Evolutionary conservation across 2,329 filamentous ascomycete genomes (phyloP).

Genomic region (Colletotrichum sp.): DNA sequence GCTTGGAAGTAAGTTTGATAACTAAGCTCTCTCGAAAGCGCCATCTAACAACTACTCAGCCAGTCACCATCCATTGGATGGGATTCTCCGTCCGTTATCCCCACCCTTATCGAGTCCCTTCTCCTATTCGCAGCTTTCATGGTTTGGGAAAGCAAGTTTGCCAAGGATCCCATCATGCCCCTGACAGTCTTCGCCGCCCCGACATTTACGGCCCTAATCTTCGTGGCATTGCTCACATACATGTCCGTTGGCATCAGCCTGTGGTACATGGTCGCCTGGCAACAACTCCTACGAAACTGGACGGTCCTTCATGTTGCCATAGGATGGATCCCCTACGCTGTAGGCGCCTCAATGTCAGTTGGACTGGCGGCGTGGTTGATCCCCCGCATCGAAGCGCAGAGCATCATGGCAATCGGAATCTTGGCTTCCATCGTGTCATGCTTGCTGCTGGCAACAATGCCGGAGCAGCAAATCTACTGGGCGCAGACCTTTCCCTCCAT

Average conservation of each 20-base stretch:
- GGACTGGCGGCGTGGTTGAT: neutral
- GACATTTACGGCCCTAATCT: neutral
- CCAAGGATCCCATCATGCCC: neutral
- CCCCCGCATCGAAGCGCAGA: neutral
- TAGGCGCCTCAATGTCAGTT: neutral
- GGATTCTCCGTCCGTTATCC: neutral
- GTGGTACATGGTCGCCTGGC: neutral
- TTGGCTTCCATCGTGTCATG: neutral
- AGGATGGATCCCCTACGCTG: neutral
- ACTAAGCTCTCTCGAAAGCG: neutral
- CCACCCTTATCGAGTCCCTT: neutral
- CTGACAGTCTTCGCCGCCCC: neutral
- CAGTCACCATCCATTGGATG: neutral
- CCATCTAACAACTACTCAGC: neutral
- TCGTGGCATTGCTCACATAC: neutral
- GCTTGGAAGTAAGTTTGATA: slow-evolving; percentile 49
- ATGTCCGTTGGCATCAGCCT: neutral
- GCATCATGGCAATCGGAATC: neutral
- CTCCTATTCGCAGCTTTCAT: neutral
- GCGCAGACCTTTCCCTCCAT: neutral
- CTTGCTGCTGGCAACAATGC: neutral
- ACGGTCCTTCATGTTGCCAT: slow-evolving; percentile 47
- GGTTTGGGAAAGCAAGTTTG: neutral
- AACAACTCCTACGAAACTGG: slow-evolving; percentile 32
- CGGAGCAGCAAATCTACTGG: neutral